Evolutionary conservation across 139 green algal genomes (phyloP), one percentile per base, ranked within the genome.

Genomic region (Coccomyxa sp.): DNA sequence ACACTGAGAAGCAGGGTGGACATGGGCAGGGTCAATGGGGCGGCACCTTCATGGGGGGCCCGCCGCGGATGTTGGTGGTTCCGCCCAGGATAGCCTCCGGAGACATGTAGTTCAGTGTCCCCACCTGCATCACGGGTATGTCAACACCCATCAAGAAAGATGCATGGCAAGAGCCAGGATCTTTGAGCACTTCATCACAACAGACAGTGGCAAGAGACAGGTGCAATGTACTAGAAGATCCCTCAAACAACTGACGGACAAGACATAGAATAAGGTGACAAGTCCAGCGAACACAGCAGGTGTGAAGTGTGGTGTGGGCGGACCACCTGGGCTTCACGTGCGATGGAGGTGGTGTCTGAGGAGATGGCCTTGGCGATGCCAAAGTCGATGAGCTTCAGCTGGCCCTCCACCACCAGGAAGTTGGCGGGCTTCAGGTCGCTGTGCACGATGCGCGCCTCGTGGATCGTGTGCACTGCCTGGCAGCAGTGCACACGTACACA

Each of bases 321-420:
- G 3, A 3, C 38, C 38, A 51, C 90, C 88, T 97, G 94, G 74
- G 90, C 91, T 90, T 98, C 95, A 0, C 95, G 85, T 17, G 93
- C 92, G 83, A 99, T 99, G 85, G 91, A 95, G 38, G 96, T 99
- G 59, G 95, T 98, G 91, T 98, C 92, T 13, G 88, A 89, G 74
- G 92, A 86, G 77, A 99, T 98, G 75, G 92, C 90, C 86, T 97
- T 98, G 77, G 96, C 96, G 85, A 99, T 99, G 85, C 96, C 96
- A 91, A 99, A 99, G 88, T 99, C 96, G 75, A 99, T 99, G 13
- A 99, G 95, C 93, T 98, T 98, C 23, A 99, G 94, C 86, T 94
- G 90, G 18, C 96, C 96, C 91, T 97, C 92, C 67, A 99, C 96
- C 86, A 99, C 88, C 78, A 99, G 85, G 87, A 99, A 99, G 90